Evolutionary conservation across 2,329 filamentous ascomycete genomes (phyloP), one percentile per base, ranked within the genome.

Genomic region (Epichloe hybrida): DNA sequence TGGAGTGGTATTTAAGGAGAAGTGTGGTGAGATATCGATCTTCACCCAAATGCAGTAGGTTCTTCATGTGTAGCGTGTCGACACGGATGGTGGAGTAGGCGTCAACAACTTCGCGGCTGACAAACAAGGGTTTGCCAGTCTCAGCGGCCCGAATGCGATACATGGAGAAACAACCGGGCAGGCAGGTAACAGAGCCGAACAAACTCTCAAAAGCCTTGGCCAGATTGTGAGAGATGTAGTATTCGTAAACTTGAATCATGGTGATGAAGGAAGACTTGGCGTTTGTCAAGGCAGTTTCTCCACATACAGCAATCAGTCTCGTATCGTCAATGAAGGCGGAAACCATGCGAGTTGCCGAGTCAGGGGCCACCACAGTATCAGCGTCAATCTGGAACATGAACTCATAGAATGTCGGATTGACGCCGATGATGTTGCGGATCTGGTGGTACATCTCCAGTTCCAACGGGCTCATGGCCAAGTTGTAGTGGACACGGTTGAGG

Each of bases 231-330:
- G 91, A 97, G 62, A 98, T 98, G 73, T 90, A 98, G 76, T 98
- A 98, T 69, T 98, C 91, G 75, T 97, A 98, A 36, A 98, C 91
- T 69, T 98, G 93, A 66, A 98, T 98, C 91, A 97, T 97, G 48
- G 93, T 98, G 58, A 95, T 81, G 63, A 94, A 88, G 1, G 91
- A 96, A 6, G 85, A 78, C 68, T 96, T 96, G 53, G 89, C 86
- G 64, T 98, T 98, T 55, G 84, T 90, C 46, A 98, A 75, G 15
- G 86, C 86, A 0, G 93, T 98, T 69, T 98, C 93, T 70, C 93
- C 93, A 63, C 93, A 98, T 46, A 93, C 81, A 50, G 86, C 93
- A 62, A 96, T 91, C n/a, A 97, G 75, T 51, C 88, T 84, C 27
- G 90, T 95, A 65, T 98, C 93, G 61, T 93, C 81, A 42, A 96